Evolutionary conservation across 1,284 basidiomycete species (phyloP), one percentile per base, ranked within the genome.

Genomic region (Spongiforma sp.): DNA sequence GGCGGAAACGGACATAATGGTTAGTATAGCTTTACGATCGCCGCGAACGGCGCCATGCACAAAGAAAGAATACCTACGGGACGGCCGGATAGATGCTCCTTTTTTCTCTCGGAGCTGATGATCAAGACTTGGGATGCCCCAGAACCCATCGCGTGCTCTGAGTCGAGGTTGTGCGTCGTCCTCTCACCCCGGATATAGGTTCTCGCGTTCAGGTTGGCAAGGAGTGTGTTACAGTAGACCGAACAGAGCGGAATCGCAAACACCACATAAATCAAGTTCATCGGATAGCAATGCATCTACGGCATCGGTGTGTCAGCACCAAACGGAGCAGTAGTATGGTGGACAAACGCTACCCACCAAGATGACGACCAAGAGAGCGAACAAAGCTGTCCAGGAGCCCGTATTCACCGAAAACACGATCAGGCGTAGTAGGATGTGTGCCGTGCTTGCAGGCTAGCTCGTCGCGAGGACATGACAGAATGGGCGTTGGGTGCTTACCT

Each of bases 221-320:
- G 57, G 4, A 50, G 50, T 21, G 67, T 68, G 28, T 68, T 69
- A 30, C 60, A 66, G 28, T 69, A 69, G 28, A 70, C 15, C 1
- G 69, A 36, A 36, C 63, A 66, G 28, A 69, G 43, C n/a, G 67
- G 67, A 32, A 59, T 11, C 5, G 19, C 33, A 15, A 61, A 57
- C 10, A 60, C 28, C 6, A 28, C 1, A 36, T 41, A 60, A 28
- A 63, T 17, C 33, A 30, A 5, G 11, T 30, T 43, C 1, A 17
- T 9, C 8, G 68, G 68, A n/a, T 4, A 48, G 15, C 41, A 1
- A 17, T 57, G 53, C 46, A 66, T 1, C 61, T 70, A 30, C 4
- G 17, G n/a, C 19, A 11, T 34, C 24, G 30, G 52, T 32, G 8
- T 15, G 32, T 64, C n/a, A 64, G 37, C n/a, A 3, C 17, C 33